These are phyloP conservation scores for Metschnikowia arizonensis DNA, from an alignment of 805 yeast species.

Conservation along the genomic window DNA sequence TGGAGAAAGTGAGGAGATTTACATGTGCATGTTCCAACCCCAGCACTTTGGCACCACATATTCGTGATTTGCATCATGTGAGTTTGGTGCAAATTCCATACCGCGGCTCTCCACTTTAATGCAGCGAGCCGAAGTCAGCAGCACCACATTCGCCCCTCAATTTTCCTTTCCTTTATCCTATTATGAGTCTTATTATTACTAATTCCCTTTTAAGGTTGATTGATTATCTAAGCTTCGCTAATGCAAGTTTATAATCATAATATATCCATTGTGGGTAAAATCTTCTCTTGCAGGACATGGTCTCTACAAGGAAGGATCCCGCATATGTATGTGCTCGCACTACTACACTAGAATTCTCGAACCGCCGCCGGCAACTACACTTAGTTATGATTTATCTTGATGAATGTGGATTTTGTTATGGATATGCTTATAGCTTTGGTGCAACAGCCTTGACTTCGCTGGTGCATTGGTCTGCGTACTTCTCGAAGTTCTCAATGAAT, in stretches of 20 bases:
- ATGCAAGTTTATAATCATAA: no score
- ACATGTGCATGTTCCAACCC: neutral
- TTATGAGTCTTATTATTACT: no score
- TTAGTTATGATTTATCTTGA: no score
- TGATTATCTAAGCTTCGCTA: no score
- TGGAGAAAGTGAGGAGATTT: neutral
- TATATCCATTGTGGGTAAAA: no score
- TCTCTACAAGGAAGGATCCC: no score
- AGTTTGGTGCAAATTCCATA: neutral
- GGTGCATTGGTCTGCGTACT: constrained; percentile 78
- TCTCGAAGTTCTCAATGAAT: constrained; percentile 83
- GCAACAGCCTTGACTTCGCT: constrained; percentile 90
- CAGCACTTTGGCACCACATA: neutral
- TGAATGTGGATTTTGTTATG: neutral
- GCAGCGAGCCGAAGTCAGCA: neutral
- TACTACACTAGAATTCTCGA: no score
- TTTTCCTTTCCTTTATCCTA: no score
- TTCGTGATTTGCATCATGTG: neutral
- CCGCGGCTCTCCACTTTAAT: neutral
- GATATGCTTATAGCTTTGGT: constrained; percentile 45
- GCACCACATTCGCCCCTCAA: no score
- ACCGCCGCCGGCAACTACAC: neutral
- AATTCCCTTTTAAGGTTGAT: no score
- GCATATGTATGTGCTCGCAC: no score
- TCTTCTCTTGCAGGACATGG: no score